Evolutionary conservation across 1,139 yeast genomes (phyloP), one percentile per base, ranked within the genome.

Genomic region (Suzukiozyma palmioleophila): DNA sequence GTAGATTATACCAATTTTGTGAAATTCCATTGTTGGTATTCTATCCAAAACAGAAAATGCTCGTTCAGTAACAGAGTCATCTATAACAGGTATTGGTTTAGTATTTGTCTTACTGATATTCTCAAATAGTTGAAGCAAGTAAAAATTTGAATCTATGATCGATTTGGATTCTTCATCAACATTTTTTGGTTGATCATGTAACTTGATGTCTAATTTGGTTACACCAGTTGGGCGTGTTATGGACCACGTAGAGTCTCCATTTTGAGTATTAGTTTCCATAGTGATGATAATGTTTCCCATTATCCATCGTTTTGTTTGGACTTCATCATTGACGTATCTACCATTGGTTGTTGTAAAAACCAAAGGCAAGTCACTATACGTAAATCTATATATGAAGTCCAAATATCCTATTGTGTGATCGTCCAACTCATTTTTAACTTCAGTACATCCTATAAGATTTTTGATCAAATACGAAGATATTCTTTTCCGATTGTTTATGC

Each of bases 21-120:
- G 89, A 50, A 82, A 83, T 39, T 83, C 86, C 9, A 84, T 85
- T 8, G 83, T 81, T 0, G 96, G 95, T 2, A 85, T 79, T 14
- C 90, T 62, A 54, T 88, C 96, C 44, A 88, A 67, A 4, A 82
- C 73, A 3, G 74, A 59, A 24, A 88, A 54, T 0, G 92, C 86
- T 32, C 95, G 67, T 8, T 60, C 55, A 0, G 79, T 68, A 1
- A 73, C 60, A 0, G 79, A 57, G 42, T 81, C 86, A 21, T 67
- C 71, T 12, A 71, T 47, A 8, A 69, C 47, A 0, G 74, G 68
- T 3, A 67, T 45, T 2, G 75, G 75, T 42, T 65, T 66, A 8
- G 49, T 36, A 8, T 42, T 44, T 3, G 42, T 43, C 3, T 42
- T 45, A 1, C 39, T 38, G 26, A 63, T 38, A 18, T 51, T 57